Evolutionary conservation across 108 stramenopile species (phyloP).

Genomic region (Bacterosira constricta): DNA sequence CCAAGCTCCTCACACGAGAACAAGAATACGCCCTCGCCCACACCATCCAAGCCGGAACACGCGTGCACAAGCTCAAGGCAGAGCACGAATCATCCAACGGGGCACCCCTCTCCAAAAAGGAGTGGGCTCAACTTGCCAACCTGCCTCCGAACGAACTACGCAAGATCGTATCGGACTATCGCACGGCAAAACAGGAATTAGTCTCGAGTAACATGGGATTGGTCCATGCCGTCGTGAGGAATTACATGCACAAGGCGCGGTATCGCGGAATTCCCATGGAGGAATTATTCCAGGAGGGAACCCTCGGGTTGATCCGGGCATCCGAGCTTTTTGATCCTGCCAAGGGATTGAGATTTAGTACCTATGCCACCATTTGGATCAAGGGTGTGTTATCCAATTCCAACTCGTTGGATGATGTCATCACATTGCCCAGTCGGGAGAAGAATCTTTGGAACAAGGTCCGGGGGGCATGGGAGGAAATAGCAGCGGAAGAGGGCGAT

Average conservation of each 20-base stretch:
- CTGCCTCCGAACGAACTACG: conserved; percentile 62
- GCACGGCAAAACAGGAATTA: conserved; percentile 72
- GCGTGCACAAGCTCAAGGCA: conserved; percentile 61
- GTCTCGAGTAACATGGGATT: conserved; percentile 82
- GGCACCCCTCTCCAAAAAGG: conserved; percentile 41
- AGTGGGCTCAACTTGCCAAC: conserved; percentile 73
- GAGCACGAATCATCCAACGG: conserved; percentile 53
- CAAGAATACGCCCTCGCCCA: conserved; percentile 73
- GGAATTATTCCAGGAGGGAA: conserved; percentile 94
- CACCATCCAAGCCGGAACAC: conserved; percentile 73
- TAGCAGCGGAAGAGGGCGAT: conserved; percentile 42
- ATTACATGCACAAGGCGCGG: conserved; percentile 35
- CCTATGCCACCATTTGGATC: conserved; percentile 99
- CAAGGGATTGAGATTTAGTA: conserved; percentile 88
- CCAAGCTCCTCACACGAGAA: conserved; percentile 54
- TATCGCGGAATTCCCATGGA: conserved; percentile 53
- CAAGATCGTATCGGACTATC: conserved; percentile 60
- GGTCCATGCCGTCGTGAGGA: conserved; percentile 76
- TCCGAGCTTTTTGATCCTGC: conserved; percentile 92
- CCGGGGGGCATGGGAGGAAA: conserved; percentile 46
- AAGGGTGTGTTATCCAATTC: conserved; percentile 81
- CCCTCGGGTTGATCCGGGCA: conserved; percentile 88
- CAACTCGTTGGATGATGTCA: conserved; percentile 53
- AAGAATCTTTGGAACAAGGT: conserved; percentile 78
- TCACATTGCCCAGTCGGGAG: conserved; percentile 69